Conservation (phyloP, 2,329 filamentous ascomycete genomes). For the Claviceps capensis region DNA sequence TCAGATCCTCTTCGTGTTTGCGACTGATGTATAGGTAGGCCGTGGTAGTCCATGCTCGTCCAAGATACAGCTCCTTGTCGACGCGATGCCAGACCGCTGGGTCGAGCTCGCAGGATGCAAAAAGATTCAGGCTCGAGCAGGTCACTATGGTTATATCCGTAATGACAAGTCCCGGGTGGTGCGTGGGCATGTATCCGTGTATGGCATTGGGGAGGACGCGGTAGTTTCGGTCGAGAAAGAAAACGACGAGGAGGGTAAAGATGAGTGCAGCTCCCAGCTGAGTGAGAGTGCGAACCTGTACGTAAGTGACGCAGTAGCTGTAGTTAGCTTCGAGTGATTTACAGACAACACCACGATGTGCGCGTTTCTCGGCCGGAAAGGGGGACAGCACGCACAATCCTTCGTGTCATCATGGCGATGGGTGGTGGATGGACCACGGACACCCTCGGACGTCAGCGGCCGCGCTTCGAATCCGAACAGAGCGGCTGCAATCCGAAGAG, state of each 20-base stretch:
- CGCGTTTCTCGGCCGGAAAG: too few relatives aligned
- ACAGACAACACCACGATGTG: too few relatives aligned
- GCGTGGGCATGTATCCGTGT: slow-evolving; percentile 74
- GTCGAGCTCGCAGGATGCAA: slow-evolving; percentile 66
- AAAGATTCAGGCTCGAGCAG: slow-evolving; percentile 61
- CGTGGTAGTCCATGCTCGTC: slow-evolving; percentile 56
- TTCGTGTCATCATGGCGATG: slow-evolving; percentile 19
- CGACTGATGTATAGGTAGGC: slow-evolving; percentile 73
- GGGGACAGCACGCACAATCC: slow-evolving; percentile 18
- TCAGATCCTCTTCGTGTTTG: slow-evolving; percentile 75
- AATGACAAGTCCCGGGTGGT: slow-evolving; percentile 72
- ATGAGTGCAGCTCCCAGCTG: slow-evolving; percentile 57
- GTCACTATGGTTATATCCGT: slow-evolving; percentile 70
- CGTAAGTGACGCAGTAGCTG: slow-evolving; percentile 12
- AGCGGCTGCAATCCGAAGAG: too few relatives aligned
- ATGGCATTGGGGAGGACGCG: slow-evolving; percentile 73
- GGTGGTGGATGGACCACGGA: not conserved
- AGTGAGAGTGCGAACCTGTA: slow-evolving; percentile 51
- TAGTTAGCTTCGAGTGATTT: not conserved
- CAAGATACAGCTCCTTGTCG: slow-evolving; percentile 80
- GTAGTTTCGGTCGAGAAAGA: slow-evolving; percentile 81
- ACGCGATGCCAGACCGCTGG: slow-evolving; percentile 62
- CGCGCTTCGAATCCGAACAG: not conserved
- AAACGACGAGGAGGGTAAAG: slow-evolving; percentile 56
- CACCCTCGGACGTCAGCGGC: not conserved